These are phyloP conservation scores for Massarina eburnea DNA, from an alignment of 2,329 filamentous ascomycete species.

Conservation along the genomic window DNA sequence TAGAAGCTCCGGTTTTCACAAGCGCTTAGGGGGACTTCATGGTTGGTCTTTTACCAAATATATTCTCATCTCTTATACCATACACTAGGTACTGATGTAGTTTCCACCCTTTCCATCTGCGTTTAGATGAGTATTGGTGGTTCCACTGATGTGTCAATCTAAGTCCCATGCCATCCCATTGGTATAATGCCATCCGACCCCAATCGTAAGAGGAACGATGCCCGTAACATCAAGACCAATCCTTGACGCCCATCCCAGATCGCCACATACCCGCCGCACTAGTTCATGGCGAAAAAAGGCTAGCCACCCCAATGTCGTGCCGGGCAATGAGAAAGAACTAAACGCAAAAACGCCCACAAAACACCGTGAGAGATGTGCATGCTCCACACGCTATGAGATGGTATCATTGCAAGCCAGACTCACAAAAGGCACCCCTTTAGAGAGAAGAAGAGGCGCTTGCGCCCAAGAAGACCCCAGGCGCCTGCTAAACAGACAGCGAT, in stretches of 20 bases:
- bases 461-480: slow-evolving; percentile 1
- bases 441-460: not conserved
- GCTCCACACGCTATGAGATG: not conserved
- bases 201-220: not conserved
- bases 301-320: too few relatives aligned
- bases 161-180: not conserved
- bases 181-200: not conserved
- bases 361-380: not conserved
- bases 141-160: slow-evolving; percentile 5
- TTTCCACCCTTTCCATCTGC: not conserved
- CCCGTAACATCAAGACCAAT: too few relatives aligned
- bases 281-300: too few relatives aligned
- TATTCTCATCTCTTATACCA: too few relatives aligned
- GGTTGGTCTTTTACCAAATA: too few relatives aligned
- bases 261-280: too few relatives aligned
- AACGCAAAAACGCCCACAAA: not conserved
- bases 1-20: too few relatives aligned
- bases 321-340: not conserved
- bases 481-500: slow-evolving; percentile 3
- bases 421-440: not conserved
- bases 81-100: too few relatives aligned
- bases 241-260: too few relatives aligned
- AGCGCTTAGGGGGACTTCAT: too few relatives aligned
- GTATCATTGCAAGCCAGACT: slow-evolving; percentile 4
- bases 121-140: not conserved